Base-by-base conservation (phyloP, 257 asterid species). In the Phtheirospermum japonicum region DNA sequence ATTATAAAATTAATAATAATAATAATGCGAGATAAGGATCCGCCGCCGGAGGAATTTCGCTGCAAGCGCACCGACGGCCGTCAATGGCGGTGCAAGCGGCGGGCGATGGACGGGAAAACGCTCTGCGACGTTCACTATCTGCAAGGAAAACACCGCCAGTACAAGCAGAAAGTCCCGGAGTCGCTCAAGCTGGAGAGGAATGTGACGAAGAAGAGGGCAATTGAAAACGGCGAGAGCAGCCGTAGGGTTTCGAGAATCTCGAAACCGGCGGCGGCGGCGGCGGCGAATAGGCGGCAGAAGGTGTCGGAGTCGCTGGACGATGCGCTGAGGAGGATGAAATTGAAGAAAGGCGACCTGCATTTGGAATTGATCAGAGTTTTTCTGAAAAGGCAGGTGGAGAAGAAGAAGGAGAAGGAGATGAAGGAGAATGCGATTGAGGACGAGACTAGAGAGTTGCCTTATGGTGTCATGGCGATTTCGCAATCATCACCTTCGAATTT, bases 1-100 rank as follows among this genome's bases (percentile, higher is more conserved):
- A 2, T 48, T 17, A 6, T 18, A 9, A 20, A 9, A 9, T 7
- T 10, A 10, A 20, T 6, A 17, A 17, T 7, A 71, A 51, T 52
- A 28, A 67, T 69, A 69, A 73, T 74, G 81, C 75, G 71, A 63
- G 89, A 68, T 11, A 78, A 75, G 23, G 92, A 77, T 61, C 72
- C 68, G 69, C 80, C 88, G 76, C 95, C 92, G 82, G 99, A 93
- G 51, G 84, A 89, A 57, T 64, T 83, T 65, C 95, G 99, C 55
- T 93, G 99, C 85, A 88, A 88, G 75, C 71, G 99, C 52, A 89
- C 97, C 0, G 99, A 93, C 82, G 99, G 99, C 66, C 86, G 99
- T 36, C 89, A 83, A 77, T 93, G 99, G 99, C 81, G 97, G 82
- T 93, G 99, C 86, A 79, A 77, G 31, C 85, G 94, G 55, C 82